Evolutionary conservation across 306 rosid species (phyloP).

Genomic region (Chamaecrista fasciculata): DNA sequence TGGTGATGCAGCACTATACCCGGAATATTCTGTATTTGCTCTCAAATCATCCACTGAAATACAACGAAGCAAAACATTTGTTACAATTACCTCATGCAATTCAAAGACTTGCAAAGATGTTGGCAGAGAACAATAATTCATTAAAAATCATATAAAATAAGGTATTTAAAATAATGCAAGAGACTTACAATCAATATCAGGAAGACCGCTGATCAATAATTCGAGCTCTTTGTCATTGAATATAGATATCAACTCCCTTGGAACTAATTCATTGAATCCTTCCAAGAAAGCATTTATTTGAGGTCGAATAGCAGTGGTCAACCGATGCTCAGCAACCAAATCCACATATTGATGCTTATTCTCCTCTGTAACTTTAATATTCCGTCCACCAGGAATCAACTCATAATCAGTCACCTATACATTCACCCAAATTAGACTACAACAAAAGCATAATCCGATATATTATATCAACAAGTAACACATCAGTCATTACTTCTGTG

Average conservation of each 20-base stretch:
- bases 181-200: conserved; percentile 88
- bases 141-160: neutral
- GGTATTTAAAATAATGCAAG: neutral
- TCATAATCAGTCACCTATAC: conserved; percentile 92
- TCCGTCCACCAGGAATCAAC: conserved; percentile 92
- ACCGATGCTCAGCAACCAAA: conserved; percentile 84
- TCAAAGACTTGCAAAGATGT: neutral
- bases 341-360: conserved; percentile 92
- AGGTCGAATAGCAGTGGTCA: conserved; percentile 95
- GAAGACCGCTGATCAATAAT: conserved; percentile 91
- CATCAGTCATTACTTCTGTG: conserved; percentile 59
- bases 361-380: conserved; percentile 92
- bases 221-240: conserved; percentile 94
- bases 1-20: conserved; percentile 79
- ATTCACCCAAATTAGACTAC: conserved; percentile 30
- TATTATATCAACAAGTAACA: conserved; percentile 19
- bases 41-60: conserved; percentile 95
- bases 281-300: conserved; percentile 91
- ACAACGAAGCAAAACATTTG: conserved; percentile 20
- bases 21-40: conserved; percentile 94
- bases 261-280: conserved; percentile 75
- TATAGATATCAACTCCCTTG: conserved; percentile 72
- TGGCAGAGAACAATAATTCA: neutral
- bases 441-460: neutral
- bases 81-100: conserved; percentile 21